phyloP scores from a whole-genome alignment of 202 grass and related monocot species.

The Zizania palustris region DNA sequence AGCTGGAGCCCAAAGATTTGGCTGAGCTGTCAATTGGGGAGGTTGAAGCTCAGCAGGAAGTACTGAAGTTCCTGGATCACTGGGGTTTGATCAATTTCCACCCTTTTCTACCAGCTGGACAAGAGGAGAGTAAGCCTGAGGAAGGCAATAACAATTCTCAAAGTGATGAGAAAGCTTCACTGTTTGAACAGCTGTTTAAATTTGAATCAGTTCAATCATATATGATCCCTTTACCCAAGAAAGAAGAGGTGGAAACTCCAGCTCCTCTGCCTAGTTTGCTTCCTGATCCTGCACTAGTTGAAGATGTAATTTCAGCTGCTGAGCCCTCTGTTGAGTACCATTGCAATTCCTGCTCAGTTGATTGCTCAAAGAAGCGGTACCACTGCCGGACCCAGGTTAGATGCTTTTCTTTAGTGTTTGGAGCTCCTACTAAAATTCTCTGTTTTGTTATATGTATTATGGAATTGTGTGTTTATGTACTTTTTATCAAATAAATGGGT shows the following conservation, averaged over 20 bases:
- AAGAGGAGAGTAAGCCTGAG: slow-evolving; percentile 30
- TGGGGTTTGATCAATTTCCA: slow-evolving; percentile 91
- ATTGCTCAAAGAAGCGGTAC: slow-evolving; percentile 80
- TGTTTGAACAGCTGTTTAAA: slow-evolving; percentile 65
- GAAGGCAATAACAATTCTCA: slow-evolving; percentile 41
- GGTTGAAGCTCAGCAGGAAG: slow-evolving; percentile 53
- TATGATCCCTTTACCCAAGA: slow-evolving; percentile 43
- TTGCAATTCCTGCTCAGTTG: slow-evolving; percentile 82
- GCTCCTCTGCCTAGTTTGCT: slow-evolving; percentile 40
- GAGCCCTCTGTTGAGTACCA: slow-evolving; percentile 87
- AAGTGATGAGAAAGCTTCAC: slow-evolving; percentile 29
- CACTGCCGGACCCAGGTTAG: slow-evolving; percentile 83
- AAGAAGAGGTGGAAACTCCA: slow-evolving; percentile 45
- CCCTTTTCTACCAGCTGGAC: slow-evolving; percentile 51
- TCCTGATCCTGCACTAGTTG: slow-evolving; percentile 50
- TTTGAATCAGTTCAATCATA: slow-evolving; percentile 66
- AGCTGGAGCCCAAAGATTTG: slow-evolving; percentile 72
- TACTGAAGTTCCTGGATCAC: slow-evolving; percentile 72
- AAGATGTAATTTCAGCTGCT: slow-evolving; percentile 37
- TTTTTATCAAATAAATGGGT: slow-evolving; percentile 1
- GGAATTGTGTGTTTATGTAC: slow-evolving; percentile 16
- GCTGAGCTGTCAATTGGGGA: slow-evolving; percentile 54
- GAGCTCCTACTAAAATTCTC: slow-evolving; percentile 4
- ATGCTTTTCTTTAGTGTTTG: slow-evolving; percentile 30
- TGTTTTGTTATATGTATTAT: slow-evolving; percentile 14